Evolutionary conservation across 257 asterid genomes (phyloP).

Genomic region (Rauvolfia tetraphylla): DNA sequence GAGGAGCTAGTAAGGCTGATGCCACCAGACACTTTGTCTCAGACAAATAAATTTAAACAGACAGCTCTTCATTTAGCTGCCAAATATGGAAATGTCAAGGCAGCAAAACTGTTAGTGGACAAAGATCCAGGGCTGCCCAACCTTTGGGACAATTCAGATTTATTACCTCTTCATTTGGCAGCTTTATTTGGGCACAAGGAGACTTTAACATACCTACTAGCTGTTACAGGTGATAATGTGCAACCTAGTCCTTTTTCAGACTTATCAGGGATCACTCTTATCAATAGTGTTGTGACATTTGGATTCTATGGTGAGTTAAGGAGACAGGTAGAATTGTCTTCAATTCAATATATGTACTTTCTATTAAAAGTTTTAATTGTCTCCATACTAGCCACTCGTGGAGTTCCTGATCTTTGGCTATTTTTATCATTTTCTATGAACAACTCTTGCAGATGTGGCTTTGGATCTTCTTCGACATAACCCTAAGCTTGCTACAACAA

Average conservation of each 20-base stretch:
- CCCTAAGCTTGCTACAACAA: slow-evolving; percentile 34
- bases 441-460: slow-evolving; percentile 35
- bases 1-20: slow-evolving; percentile 25
- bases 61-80: slow-evolving; percentile 37
- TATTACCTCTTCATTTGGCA: slow-evolving; percentile 38
- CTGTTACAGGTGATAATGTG: slow-evolving; percentile 24
- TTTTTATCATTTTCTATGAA: neutral
- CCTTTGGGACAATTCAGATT: slow-evolving; percentile 20
- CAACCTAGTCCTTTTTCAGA: slow-evolving; percentile 30
- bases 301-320: slow-evolving; percentile 36
- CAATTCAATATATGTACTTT: too few relatives aligned
- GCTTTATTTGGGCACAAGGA: slow-evolving; percentile 35
- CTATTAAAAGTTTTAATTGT: too few relatives aligned
- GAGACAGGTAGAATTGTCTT: neutral
- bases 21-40: slow-evolving; percentile 21
- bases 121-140: slow-evolving; percentile 26
- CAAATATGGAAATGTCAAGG: slow-evolving; percentile 23
- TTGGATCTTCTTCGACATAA: slow-evolving; percentile 23
- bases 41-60: slow-evolving; percentile 23
- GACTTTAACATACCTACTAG: slow-evolving; percentile 25
- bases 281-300: slow-evolving; percentile 22
- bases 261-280: slow-evolving; percentile 28
- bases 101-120: slow-evolving; percentile 29
- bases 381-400: neutral
- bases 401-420: slow-evolving; percentile 7